These are phyloP conservation scores for Malassezia nana DNA, from an alignment of 1,284 basidiomycete species.

Conservation along the genomic window DNA sequence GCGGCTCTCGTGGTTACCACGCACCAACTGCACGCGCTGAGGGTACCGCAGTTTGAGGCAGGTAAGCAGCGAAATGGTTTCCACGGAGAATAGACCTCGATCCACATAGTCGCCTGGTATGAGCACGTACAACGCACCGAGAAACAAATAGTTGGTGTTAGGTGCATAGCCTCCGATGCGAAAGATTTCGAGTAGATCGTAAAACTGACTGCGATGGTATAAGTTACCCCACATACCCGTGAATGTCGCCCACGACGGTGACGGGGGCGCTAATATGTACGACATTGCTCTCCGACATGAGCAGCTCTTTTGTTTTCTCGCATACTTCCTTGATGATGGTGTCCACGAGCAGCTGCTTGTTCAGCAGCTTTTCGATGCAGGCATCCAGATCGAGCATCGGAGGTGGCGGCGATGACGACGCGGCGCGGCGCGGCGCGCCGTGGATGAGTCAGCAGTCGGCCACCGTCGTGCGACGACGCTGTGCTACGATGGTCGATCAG, in stretches of 20 bases:
- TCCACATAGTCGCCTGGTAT: slow-evolving; percentile 87
- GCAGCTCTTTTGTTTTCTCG: slow-evolving; percentile 54
- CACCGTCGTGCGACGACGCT: not conserved
- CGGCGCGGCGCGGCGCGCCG: not conserved
- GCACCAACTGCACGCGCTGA: slow-evolving; percentile 87
- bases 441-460: not conserved
- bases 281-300: slow-evolving; percentile 98
- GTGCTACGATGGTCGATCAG: slow-evolving; percentile 12
- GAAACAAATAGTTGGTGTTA: slow-evolving; percentile 79
- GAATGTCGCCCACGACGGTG: slow-evolving; percentile 97
- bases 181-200: slow-evolving; percentile 98
- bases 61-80: slow-evolving; percentile 92
- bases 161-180: slow-evolving; percentile 94
- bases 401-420: slow-evolving; percentile 17
- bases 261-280: slow-evolving; percentile 96
- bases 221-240: slow-evolving; percentile 61
- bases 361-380: slow-evolving; percentile 44
- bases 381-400: slow-evolving; percentile 47
- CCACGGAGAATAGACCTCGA: slow-evolving; percentile 90
- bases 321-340: slow-evolving; percentile 45
- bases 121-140: slow-evolving; percentile 17
- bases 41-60: slow-evolving; percentile 96
- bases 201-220: slow-evolving; percentile 67
- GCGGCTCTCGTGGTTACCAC: slow-evolving; percentile 95
- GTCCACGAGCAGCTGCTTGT: slow-evolving; percentile 47